Evolutionary conservation across 2,329 filamentous ascomycete species (phyloP).

Genomic region (Venturia aucupariae): DNA sequence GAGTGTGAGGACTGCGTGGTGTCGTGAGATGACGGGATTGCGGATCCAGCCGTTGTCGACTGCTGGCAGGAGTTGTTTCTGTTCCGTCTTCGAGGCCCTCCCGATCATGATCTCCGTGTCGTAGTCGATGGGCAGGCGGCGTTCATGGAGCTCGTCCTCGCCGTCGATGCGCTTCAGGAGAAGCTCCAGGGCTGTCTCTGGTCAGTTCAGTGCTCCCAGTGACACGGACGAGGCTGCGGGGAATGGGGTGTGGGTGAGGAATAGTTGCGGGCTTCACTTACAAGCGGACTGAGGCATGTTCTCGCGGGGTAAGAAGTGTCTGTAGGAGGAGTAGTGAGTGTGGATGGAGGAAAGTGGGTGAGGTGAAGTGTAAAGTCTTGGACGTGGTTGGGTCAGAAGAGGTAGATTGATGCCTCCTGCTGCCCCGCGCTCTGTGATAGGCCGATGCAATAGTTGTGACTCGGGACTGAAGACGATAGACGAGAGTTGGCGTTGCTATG

Average conservation of each 20-base stretch:
- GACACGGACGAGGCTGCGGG: not conserved
- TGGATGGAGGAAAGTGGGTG: not conserved
- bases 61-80: constrained; percentile 29
- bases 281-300: not conserved
- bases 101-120: constrained; percentile 28
- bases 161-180: constrained; percentile 21
- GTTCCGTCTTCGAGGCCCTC: constrained; percentile 36
- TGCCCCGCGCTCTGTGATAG: not conserved
- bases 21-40: constrained; percentile 61
- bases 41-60: constrained; percentile 58
- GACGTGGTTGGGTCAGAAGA: not conserved
- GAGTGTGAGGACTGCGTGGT: constrained; percentile 47
- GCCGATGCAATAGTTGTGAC: not conserved
- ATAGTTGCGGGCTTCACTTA: too few relatives aligned
- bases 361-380: not conserved
- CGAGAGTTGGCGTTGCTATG: too few relatives aligned
- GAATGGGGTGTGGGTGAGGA: not conserved
- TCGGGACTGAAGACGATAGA: not conserved
- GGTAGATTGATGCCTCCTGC: not conserved
- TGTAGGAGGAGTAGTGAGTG: not conserved
- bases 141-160: constrained; percentile 35
- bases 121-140: constrained; percentile 17
- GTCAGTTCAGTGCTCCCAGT: constrained; percentile 10
- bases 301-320: not conserved
- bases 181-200: not conserved